Evolutionary conservation across 148 eudicot genomes (phyloP).

Genomic region (Vaccinium myrtillus): DNA sequence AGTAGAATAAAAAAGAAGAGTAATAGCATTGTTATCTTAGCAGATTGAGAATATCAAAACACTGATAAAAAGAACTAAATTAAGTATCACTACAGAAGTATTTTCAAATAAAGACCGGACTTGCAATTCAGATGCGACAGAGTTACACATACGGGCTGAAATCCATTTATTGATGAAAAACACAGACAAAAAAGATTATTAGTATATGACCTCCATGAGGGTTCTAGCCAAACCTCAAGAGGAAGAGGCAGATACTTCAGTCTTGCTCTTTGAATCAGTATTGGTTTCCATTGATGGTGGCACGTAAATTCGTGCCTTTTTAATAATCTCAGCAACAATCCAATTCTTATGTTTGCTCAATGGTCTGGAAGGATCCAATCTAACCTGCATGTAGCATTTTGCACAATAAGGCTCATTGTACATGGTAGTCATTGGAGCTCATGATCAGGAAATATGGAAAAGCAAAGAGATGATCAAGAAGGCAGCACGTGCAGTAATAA

Average conservation of each 20-base stretch:
- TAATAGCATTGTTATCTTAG: background rate
- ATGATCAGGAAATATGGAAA: background rate
- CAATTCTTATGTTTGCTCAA: conserved; percentile 86
- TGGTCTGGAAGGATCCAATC: conserved; percentile 84
- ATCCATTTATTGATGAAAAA: background rate
- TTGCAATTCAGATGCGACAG: background rate
- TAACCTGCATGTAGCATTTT: conserved; percentile 57
- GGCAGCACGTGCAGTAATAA: background rate
- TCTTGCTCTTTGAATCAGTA: conserved; percentile 31
- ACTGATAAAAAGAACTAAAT: background rate
- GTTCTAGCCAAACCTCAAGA: conserved; percentile 29
- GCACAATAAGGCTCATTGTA: conserved; percentile 2
- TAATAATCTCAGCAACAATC: conserved; percentile 85
- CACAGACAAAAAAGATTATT: background rate
- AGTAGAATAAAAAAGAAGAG: background rate
- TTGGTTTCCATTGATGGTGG: conserved; percentile 46
- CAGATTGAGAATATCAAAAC: background rate
- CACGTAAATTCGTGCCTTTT: conserved; percentile 75
- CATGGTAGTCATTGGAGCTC: background rate
- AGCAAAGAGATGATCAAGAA: background rate
- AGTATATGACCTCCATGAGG: background rate
- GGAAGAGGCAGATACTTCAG: conserved; percentile 38
- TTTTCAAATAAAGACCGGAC: background rate
- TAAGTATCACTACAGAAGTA: background rate
- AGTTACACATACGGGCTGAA: background rate